These are phyloP conservation scores for Suhomyces bribrorum DNA, from an alignment of 1,139 yeast genomes.

Conservation along the genomic window DNA sequence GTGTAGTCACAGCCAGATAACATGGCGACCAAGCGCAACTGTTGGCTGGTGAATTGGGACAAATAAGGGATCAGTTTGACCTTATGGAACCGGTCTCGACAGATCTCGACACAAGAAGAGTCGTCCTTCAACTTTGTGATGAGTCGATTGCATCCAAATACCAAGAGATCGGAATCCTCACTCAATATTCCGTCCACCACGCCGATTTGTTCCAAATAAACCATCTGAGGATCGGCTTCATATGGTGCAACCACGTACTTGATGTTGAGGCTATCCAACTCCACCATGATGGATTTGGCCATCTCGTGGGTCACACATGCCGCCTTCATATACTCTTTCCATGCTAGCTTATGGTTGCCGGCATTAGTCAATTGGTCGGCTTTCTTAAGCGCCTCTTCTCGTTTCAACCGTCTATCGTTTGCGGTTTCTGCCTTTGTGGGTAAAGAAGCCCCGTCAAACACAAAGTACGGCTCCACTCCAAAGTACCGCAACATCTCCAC, in stretches of 20 bases:
- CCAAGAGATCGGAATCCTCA: slow-evolving; percentile 90
- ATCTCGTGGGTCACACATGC: slow-evolving; percentile 88
- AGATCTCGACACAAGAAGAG: slow-evolving; percentile 74
- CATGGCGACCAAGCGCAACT: slow-evolving; percentile 77
- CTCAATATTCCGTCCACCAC: slow-evolving; percentile 83
- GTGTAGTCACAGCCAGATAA: slow-evolving; percentile 96
- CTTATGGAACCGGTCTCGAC: slow-evolving; percentile 50
- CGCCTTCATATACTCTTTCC: slow-evolving; percentile 71
- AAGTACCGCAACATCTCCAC: slow-evolving; percentile 65
- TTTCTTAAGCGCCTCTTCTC: slow-evolving; percentile 57
- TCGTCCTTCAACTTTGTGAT: slow-evolving; percentile 80
- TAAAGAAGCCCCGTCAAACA: slow-evolving; percentile 88
- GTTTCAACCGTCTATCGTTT: slow-evolving; percentile 53
- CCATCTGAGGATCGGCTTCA: slow-evolving; percentile 98
- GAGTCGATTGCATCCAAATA: slow-evolving; percentile 79
- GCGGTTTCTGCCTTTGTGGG: slow-evolving; percentile 83
- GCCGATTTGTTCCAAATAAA: slow-evolving; percentile 75
- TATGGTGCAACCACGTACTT: slow-evolving; percentile 92
- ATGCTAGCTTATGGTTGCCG: slow-evolving; percentile 63
- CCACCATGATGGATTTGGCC: slow-evolving; percentile 84
- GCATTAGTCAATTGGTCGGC: slow-evolving; percentile 52
- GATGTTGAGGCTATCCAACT: slow-evolving; percentile 59
- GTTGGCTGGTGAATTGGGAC: slow-evolving; percentile 50
- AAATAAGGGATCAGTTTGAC: slow-evolving; percentile 50
- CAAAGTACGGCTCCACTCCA: slow-evolving; percentile 81